These are phyloP conservation scores for Nemania diffusa DNA, from an alignment of 2,329 filamentous ascomycete genomes.

Conservation along the genomic window DNA sequence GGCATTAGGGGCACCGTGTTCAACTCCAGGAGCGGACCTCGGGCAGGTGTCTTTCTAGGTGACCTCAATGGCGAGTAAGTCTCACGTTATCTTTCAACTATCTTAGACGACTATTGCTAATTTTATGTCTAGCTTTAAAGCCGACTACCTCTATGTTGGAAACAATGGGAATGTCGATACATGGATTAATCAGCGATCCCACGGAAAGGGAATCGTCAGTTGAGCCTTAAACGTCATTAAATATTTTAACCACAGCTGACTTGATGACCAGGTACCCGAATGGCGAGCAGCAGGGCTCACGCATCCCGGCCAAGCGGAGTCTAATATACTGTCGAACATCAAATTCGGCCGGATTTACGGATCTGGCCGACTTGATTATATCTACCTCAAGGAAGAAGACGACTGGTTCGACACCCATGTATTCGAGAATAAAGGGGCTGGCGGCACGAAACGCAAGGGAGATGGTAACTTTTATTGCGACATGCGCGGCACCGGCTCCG, in stretches of 20 bases:
- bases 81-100: not conserved
- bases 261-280: not conserved
- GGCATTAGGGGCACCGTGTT: not conserved
- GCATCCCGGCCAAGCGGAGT: not conserved
- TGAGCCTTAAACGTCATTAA: not conserved
- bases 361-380: not conserved
- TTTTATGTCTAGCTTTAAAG: not conserved
- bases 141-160: not conserved
- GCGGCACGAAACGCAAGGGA: not conserved
- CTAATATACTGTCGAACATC: not conserved
- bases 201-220: not conserved
- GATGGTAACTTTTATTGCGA: not conserved
- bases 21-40: not conserved
- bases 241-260: not conserved
- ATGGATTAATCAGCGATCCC: not conserved
- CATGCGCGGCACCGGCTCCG: not conserved
- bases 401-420: not conserved
- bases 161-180: not conserved
- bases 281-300: not conserved
- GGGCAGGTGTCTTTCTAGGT: not conserved
- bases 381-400: not conserved
- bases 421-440: not conserved
- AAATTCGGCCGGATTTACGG: not conserved
- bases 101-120: not conserved
- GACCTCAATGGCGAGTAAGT: not conserved